These are phyloP conservation scores for Colletotrichum liaoningense DNA, from an alignment of 2,329 filamentous ascomycete species.

Conservation along the genomic window DNA sequence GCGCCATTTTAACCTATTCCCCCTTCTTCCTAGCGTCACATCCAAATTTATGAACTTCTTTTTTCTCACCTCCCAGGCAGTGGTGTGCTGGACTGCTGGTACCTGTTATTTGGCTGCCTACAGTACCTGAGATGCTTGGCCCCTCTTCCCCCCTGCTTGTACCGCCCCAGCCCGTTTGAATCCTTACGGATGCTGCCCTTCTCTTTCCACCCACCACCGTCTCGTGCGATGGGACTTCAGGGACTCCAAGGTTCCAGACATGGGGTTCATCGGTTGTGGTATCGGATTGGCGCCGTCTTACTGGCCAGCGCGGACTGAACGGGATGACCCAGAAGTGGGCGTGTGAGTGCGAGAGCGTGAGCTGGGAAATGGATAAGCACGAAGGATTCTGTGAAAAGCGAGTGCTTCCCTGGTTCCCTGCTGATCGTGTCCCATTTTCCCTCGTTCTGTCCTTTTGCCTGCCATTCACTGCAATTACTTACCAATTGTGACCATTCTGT, in stretches of 20 bases:
- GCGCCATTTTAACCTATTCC: not conserved
- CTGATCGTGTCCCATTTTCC: not conserved
- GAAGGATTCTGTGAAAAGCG: not conserved
- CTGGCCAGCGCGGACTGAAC: not conserved
- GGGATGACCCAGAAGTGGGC: not conserved
- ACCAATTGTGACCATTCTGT: not conserved
- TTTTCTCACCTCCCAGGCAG: not conserved
- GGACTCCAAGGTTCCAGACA: not conserved
- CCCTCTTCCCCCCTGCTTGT: not conserved
- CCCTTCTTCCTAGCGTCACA: constrained; percentile 7
- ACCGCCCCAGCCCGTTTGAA: not conserved
- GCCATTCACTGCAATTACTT: no score
- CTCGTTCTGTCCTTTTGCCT: not conserved
- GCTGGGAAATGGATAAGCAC: not conserved
- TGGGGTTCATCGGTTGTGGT: not conserved
- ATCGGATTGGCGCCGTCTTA: not conserved
- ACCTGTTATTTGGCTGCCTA: not conserved
- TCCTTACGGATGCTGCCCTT: not conserved
- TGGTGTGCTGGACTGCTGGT: not conserved
- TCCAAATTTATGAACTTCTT: not conserved
- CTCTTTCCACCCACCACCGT: not conserved
- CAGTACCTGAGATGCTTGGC: not conserved
- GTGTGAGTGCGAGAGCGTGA: not conserved
- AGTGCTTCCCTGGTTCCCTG: not conserved
- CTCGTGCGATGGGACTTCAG: not conserved